phyloP scores from a whole-genome alignment of 106 monocot genomes.

The Phalaenopsis equestris region DNA sequence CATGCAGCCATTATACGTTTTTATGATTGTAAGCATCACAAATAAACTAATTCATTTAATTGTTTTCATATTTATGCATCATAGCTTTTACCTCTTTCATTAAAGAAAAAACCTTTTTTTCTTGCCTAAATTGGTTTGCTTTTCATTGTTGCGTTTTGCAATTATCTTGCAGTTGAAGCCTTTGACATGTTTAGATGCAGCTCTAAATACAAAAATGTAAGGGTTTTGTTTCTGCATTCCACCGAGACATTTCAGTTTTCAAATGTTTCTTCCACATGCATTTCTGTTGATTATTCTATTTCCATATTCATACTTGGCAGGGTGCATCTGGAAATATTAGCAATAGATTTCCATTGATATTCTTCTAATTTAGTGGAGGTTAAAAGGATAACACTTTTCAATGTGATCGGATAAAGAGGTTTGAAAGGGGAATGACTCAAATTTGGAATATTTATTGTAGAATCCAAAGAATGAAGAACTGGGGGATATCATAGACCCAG shows the following conservation, averaged over 20 bases:
- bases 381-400: too few species aligned
- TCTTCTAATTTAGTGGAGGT: not conserved
- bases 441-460: too few species aligned
- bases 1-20: conserved; percentile 85
- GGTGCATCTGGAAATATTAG: too few species aligned
- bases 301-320: too few species aligned
- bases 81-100: too few species aligned
- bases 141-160: conserved; percentile 5
- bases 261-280: not conserved
- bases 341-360: not conserved
- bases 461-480: too few species aligned
- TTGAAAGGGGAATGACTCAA: too few species aligned
- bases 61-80: not conserved
- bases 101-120: not conserved
- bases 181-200: conserved; percentile 60
- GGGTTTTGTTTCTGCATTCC: not conserved
- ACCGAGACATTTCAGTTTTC: not conserved
- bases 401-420: too few species aligned
- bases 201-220: conserved; percentile 62
- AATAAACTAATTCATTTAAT: not conserved
- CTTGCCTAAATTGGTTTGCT: not conserved
- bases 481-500: too few species aligned
- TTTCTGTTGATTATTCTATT: too few species aligned
- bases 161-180: conserved; percentile 46
- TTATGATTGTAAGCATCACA: conserved; percentile 51